A percentile compares a stretch with the other conserved stretches of the same genome.
Conservation (phyloP, 441 rosid species). For the Brassica hybrid region DNA sequence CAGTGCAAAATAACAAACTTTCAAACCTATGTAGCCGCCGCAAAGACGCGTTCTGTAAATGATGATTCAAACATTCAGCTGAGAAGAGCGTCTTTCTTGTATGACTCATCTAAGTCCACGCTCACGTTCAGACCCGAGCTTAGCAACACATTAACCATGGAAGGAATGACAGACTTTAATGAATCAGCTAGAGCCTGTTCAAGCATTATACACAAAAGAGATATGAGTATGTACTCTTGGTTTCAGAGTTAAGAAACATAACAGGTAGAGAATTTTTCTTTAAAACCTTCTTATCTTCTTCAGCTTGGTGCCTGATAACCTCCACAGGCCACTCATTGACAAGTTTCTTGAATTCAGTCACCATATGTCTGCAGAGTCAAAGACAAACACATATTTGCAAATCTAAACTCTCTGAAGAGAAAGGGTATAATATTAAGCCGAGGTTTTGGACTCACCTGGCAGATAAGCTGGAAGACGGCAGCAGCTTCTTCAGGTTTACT, state of each 20-base stretch:
- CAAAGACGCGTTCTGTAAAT: not conserved
- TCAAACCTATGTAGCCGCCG: not conserved
- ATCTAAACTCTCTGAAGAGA: not conserved
- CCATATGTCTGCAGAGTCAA: constrained; percentile 50
- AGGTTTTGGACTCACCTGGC: constrained; percentile 55
- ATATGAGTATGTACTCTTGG: not conserved
- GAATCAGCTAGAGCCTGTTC: constrained; percentile 57
- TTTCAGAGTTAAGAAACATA: constrained; percentile 2
- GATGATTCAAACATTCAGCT: constrained; percentile 33
- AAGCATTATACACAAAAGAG: constrained; percentile 4
- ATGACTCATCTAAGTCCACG: constrained; percentile 53
- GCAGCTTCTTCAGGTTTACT: constrained; percentile 73
- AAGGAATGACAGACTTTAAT: constrained; percentile 52
- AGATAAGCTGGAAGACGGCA: constrained; percentile 59
- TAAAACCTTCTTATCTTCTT: constrained; percentile 60
- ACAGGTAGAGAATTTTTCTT: not conserved
- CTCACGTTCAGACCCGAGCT: constrained; percentile 50
- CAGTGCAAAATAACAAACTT: not conserved
- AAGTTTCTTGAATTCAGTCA: constrained; percentile 69
- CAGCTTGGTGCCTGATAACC: constrained; percentile 54
- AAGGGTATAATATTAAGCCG: not conserved
- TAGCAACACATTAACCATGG: constrained; percentile 50
- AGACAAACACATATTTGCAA: not conserved
- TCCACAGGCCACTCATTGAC: constrained; percentile 70
- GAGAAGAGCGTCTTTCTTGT: constrained; percentile 42